Conservation (phyloP, 2,329 filamentous ascomycete genomes). For the Elsinoe ampelina region DNA sequence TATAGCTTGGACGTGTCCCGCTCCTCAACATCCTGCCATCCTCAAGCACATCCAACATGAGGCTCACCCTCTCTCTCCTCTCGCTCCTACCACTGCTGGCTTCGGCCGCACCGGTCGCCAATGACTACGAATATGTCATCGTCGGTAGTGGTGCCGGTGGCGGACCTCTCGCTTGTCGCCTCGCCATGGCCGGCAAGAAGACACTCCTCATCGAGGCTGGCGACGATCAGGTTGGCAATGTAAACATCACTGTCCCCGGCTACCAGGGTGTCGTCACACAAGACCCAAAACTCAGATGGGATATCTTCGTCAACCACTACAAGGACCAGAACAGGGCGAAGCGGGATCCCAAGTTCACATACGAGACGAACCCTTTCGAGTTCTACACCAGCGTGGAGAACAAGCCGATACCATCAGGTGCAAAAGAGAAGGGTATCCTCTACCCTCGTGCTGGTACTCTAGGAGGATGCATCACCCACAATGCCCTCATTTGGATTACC, state of each 20-base stretch:
- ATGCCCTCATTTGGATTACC: constrained; percentile 50
- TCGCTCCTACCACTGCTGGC: background rate
- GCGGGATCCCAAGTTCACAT: constrained; percentile 51
- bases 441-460: constrained; percentile 51
- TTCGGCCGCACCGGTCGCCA: background rate
- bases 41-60: background rate
- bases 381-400: constrained; percentile 42
- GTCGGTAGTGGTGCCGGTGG: constrained; percentile 54
- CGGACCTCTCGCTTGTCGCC: constrained; percentile 48
- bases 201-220: constrained; percentile 54
- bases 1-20: background rate
- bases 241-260: constrained; percentile 47
- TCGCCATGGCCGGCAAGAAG: constrained; percentile 51
- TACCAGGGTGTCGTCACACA: constrained; percentile 47
- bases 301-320: constrained; percentile 57
- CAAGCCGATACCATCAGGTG: constrained; percentile 41
- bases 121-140: constrained; percentile 51
- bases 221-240: constrained; percentile 45
- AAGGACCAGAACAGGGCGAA: constrained; percentile 44
- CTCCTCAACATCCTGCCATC: background rate
- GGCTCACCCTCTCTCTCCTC: background rate
- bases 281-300: constrained; percentile 49
- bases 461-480: constrained; percentile 53
- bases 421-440: constrained; percentile 44
- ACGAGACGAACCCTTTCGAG: constrained; percentile 41